Percentiles rank a stretch among this genome's conserved stretches.
Evolutionary conservation across 345 rosid genomes (phyloP).

Genomic region (Gossypium stocksii): DNA sequence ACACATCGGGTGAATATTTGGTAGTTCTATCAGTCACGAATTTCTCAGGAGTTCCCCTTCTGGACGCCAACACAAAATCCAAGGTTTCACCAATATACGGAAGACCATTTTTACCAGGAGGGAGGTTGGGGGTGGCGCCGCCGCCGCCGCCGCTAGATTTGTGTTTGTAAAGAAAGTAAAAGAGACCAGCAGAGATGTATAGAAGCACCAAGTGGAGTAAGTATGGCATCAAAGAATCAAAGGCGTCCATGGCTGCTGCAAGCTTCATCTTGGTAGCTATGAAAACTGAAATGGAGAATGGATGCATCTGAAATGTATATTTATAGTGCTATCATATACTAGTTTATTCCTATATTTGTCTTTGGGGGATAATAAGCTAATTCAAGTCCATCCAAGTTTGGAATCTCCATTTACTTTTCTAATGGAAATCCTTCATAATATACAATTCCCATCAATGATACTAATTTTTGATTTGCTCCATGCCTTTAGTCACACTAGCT

Average conservation of each 20-base stretch:
- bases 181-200: background rate
- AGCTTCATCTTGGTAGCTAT: background rate
- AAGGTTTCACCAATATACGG: conserved; percentile 25
- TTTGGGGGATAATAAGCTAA: background rate
- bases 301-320: background rate
- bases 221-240: conserved; percentile 14
- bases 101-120: conserved; percentile 20
- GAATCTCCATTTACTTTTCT: background rate
- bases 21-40: conserved; percentile 27
- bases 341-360: background rate
- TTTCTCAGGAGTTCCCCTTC: conserved; percentile 18
- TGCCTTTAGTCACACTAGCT: no score
- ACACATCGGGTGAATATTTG: conserved; percentile 27
- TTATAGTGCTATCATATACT: background rate
- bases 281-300: background rate
- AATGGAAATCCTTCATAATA: background rate
- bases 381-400: background rate
- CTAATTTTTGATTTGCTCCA: background rate
- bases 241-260: background rate
- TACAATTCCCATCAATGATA: background rate
- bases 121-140: conserved; percentile 3
- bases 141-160: background rate
- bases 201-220: conserved; percentile 18
- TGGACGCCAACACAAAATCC: conserved; percentile 10
- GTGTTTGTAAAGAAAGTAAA: conserved; percentile 13